phyloP scores from a whole-genome alignment of 2,329 filamentous ascomycete species.

The Ophiostoma piceae region DNA sequence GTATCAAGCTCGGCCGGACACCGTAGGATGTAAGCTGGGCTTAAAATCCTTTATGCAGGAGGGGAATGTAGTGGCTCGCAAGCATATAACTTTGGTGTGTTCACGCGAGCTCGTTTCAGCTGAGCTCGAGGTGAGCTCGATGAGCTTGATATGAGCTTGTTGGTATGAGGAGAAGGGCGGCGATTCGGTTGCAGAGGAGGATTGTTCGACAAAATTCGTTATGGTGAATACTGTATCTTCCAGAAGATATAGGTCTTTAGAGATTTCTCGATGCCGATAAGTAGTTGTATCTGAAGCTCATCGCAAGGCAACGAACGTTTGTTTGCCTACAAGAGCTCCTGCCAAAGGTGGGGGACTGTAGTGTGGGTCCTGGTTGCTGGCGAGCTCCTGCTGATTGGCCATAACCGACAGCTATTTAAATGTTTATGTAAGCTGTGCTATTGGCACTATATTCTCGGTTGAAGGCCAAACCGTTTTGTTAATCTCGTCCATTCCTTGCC shows the following conservation, averaged over 20 bases:
- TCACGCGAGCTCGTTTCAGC: neutral
- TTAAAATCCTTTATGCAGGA: neutral
- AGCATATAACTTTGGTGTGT: neutral
- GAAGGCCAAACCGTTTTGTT: neutral
- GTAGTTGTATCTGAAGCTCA: neutral
- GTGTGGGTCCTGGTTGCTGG: neutral
- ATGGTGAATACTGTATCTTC: neutral
- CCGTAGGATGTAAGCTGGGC: neutral
- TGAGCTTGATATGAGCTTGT: neutral
- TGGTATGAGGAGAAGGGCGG: neutral
- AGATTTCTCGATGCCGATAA: neutral
- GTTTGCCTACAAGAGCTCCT: neutral
- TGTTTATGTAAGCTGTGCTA: neutral
- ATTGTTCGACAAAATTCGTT: neutral
- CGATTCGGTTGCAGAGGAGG: neutral
- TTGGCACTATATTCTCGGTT: neutral
- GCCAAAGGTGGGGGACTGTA: neutral
- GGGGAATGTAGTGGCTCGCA: neutral
- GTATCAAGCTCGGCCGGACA: neutral
- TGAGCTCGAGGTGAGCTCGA: neutral
- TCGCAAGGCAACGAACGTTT: neutral
- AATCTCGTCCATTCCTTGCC: neutral
- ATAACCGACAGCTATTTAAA: neutral
- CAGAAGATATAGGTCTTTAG: neutral
- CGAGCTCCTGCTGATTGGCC: neutral